A percentile compares a stretch with the other conserved stretches of the same genome.
These are phyloP conservation scores for Komagataella populi DNA, from an alignment of 805 yeast genomes.

Conservation along the genomic window DNA sequence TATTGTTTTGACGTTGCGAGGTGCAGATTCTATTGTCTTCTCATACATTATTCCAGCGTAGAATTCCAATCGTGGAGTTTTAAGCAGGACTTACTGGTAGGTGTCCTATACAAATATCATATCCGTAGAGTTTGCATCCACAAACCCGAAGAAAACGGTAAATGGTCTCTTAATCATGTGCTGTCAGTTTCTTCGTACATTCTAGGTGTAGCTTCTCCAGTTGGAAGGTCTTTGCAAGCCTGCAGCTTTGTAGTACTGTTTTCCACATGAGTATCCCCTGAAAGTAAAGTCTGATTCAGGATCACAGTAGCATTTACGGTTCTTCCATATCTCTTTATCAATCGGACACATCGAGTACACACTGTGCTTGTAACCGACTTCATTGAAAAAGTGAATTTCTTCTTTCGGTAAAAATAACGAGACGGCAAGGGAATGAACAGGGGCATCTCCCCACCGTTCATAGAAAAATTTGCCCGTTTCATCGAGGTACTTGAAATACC, in stretches of 20 bases:
- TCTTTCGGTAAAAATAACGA: slow-evolving; percentile 45
- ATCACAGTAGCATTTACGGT: slow-evolving; percentile 60
- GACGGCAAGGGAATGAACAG: slow-evolving; percentile 55
- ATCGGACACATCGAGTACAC: slow-evolving; percentile 76
- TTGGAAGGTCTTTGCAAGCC: slow-evolving; percentile 12
- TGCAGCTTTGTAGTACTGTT: slow-evolving; percentile 14
- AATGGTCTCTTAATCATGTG: background rate
- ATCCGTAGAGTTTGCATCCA: background rate
- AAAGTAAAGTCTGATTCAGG: slow-evolving; percentile 56
- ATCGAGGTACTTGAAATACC: slow-evolving; percentile 44
- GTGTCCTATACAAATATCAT: no score
- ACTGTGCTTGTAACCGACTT: slow-evolving; percentile 69
- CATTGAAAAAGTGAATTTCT: slow-evolving; percentile 64
- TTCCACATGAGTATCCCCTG: slow-evolving; percentile 16
- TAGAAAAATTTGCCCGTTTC: slow-evolving; percentile 55
- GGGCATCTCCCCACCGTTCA: slow-evolving; percentile 76
- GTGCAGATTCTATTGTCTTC: no score
- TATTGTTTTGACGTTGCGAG: no score
- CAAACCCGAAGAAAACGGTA: background rate
- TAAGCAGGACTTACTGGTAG: no score
- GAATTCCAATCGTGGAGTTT: no score
- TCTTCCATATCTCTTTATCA: slow-evolving; percentile 36
- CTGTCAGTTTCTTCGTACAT: background rate
- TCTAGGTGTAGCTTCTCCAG: slow-evolving; percentile 12
- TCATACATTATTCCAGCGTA: no score